Conservation (phyloP, 768 basidiomycete species). For the Suillus plorans region DNA sequence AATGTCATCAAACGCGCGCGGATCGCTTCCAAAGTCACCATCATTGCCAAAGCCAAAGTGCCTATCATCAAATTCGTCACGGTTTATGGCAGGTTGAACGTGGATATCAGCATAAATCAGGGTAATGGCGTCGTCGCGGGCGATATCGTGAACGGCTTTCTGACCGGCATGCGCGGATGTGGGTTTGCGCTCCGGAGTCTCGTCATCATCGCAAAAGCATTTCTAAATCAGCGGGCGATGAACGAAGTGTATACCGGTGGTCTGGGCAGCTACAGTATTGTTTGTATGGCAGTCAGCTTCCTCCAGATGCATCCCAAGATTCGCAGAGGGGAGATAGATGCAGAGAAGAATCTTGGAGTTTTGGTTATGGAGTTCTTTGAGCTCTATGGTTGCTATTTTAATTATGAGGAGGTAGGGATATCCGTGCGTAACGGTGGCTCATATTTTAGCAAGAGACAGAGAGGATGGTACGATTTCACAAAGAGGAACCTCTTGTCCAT, state of each 20-base stretch:
- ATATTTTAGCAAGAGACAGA: constrained; percentile 78
- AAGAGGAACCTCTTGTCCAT: constrained; percentile 69
- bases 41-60: constrained; percentile 92
- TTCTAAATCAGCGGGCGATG: constrained; percentile 86
- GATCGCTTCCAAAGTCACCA: constrained; percentile 78
- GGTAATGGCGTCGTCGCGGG: constrained; percentile 79
- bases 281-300: constrained; percentile 91
- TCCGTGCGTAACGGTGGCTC: constrained; percentile 84
- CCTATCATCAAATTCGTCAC: constrained; percentile 97
- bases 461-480: constrained; percentile 77
- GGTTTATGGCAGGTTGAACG: constrained; percentile 73
- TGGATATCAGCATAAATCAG: constrained; percentile 95
- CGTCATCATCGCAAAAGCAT: constrained; percentile 87
- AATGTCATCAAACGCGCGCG: constrained; percentile 69
- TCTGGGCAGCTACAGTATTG: constrained; percentile 90
- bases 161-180: constrained; percentile 55
- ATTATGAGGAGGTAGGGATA: constrained; percentile 88
- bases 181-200: constrained; percentile 77
- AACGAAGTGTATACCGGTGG: constrained; percentile 99
- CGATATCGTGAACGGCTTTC: constrained; percentile 76
- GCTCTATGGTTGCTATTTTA: constrained; percentile 89
- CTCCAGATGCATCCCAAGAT: constrained; percentile 98
- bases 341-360: constrained; percentile 88
- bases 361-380: constrained; percentile 97
- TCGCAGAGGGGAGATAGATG: constrained; percentile 82